phyloP scores from a whole-genome alignment of 352 stramenopile species.

The Globisporangium paddicum region DNA sequence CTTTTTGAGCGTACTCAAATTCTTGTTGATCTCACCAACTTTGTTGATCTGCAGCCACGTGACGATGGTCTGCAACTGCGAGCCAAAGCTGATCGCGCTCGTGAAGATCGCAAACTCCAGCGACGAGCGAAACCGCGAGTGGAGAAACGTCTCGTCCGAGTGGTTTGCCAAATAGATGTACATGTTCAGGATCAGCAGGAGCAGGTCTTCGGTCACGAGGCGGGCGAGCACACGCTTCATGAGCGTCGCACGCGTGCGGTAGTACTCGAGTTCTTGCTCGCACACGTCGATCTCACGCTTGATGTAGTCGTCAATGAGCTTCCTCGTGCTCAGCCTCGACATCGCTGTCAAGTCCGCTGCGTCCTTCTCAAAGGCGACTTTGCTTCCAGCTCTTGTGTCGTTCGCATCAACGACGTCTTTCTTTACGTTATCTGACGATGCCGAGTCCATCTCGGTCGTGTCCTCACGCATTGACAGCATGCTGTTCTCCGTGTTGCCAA shows the following conservation, averaged over 20 bases:
- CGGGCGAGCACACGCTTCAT: conserved; percentile 19
- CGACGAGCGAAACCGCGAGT: conserved; percentile 15
- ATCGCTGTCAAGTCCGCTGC: neutral
- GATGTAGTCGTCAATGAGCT: conserved; percentile 4
- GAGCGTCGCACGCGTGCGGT: conserved; percentile 13
- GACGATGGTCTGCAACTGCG: conserved; percentile 15
- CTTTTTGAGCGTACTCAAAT: neutral
- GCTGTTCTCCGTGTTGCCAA: neutral
- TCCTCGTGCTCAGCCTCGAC: neutral
- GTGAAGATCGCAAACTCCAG: conserved; percentile 22
- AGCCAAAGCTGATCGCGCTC: conserved; percentile 18
- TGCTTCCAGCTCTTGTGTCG: neutral
- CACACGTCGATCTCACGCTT: conserved; percentile 6
- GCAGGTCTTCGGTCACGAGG: conserved; percentile 16
- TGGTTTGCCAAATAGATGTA: conserved; percentile 20
- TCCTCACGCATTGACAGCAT: neutral
- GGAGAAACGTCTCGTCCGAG: conserved; percentile 9
- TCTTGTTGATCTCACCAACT: conserved; percentile 12
- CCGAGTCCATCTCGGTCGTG: neutral
- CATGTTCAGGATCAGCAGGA: conserved; percentile 18
- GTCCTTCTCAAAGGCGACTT: neutral
- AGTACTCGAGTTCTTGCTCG: conserved; percentile 16
- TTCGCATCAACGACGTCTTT: neutral
- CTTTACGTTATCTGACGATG: neutral
- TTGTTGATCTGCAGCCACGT: conserved; percentile 17